phyloP scores from a whole-genome alignment of 2,329 filamentous ascomycete species.

The Rhynchosporium secalis region DNA sequence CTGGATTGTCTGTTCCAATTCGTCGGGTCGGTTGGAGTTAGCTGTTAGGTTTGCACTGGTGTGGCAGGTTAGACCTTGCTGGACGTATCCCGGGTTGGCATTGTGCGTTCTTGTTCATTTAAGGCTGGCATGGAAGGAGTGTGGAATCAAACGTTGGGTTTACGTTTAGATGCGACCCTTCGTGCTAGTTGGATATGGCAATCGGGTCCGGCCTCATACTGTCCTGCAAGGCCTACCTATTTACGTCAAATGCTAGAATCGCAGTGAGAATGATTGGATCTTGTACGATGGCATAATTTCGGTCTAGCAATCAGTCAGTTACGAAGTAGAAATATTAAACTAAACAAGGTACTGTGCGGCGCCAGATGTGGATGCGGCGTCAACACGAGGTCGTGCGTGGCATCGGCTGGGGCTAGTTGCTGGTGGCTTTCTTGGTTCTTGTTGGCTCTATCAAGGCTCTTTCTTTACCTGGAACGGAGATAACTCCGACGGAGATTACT shows the following conservation, averaged over 20 bases:
- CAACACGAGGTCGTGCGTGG: slow-evolving; percentile 1
- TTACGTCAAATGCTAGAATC: too few species aligned
- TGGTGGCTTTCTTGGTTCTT: not conserved
- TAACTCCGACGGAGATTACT: too few species aligned
- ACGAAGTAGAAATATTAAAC: not conserved
- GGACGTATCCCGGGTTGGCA: too few species aligned
- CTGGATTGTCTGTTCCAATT: not conserved
- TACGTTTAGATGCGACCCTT: too few species aligned
- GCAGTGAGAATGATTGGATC: too few species aligned
- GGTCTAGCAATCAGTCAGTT: not conserved
- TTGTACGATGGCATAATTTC: too few species aligned
- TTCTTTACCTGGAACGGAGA: not conserved
- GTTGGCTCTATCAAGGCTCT: not conserved
- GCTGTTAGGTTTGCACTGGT: not conserved
- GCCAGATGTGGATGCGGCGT: not conserved
- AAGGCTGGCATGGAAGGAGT: too few species aligned
- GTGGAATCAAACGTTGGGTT: too few species aligned
- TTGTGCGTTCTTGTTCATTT: too few species aligned
- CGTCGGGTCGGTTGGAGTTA: not conserved
- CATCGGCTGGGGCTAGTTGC: not conserved
- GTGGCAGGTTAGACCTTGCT: not conserved
- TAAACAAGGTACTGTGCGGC: not conserved
- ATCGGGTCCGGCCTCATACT: too few species aligned
- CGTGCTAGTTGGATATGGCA: too few species aligned
- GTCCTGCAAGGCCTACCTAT: too few species aligned